phyloP scores from a whole-genome alignment of 2,329 filamentous ascomycete genomes.

The Calonectria honghensis region DNA sequence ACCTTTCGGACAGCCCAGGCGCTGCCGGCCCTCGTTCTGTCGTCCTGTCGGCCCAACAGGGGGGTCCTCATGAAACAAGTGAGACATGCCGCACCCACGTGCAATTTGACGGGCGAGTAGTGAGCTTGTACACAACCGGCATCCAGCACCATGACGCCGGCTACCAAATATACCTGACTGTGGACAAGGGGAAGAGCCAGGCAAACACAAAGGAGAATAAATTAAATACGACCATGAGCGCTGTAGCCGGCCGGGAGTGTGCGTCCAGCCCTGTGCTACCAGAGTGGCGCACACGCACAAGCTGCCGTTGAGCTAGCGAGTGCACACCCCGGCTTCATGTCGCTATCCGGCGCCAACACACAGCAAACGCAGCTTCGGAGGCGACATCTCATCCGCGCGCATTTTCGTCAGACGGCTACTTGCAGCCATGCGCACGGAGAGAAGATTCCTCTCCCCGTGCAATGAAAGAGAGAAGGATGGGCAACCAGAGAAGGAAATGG shows the following conservation, averaged over 20 bases:
- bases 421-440: conserved; percentile 6
- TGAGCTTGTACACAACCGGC: background rate
- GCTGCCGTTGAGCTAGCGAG: conserved; percentile 15
- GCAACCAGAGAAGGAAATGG: background rate
- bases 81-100: conserved; percentile 18
- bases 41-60: background rate
- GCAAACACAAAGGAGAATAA: background rate
- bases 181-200: background rate
- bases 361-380: background rate
- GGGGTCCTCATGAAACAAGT: conserved; percentile 3
- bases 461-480: background rate
- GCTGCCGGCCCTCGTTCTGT: background rate
- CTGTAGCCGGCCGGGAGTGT: background rate
- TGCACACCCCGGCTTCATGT: conserved; percentile 10
- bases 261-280: conserved; percentile 4
- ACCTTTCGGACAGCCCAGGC: background rate
- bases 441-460: background rate
- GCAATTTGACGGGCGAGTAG: background rate
- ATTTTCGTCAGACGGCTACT: conserved; percentile 21
- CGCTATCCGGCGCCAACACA: conserved; percentile 4
- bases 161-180: background rate
- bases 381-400: background rate
- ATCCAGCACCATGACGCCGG: background rate
- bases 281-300: background rate
- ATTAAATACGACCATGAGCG: background rate